These are phyloP conservation scores for Ophiosphaerella herpotricha DNA, from an alignment of 2,329 filamentous ascomycete species.

Conservation along the genomic window DNA sequence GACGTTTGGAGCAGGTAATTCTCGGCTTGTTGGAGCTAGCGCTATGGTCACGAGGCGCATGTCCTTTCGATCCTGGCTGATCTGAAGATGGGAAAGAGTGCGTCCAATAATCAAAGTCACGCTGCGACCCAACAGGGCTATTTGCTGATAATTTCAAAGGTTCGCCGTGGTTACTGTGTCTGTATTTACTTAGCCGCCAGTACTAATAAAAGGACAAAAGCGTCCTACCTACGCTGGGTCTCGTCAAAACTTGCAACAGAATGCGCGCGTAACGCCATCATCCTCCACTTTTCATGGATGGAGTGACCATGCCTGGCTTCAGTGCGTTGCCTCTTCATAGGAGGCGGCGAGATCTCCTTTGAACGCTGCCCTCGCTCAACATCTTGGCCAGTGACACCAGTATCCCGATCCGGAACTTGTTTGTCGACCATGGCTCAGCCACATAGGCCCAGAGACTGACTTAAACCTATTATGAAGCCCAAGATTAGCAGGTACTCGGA, in stretches of 20 bases:
- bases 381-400: background rate
- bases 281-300: background rate
- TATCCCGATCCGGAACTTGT: background rate
- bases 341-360: constrained; percentile 29
- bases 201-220: background rate
- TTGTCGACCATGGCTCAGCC: background rate
- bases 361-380: background rate
- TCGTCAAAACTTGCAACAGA: background rate
- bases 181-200: background rate
- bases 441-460: too few species aligned
- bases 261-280: background rate
- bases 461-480: too few species aligned
- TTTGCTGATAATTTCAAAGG: background rate
- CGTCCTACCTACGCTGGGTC: constrained; percentile 10
- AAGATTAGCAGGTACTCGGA: background rate
- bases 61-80: background rate
- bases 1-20: too few species aligned
- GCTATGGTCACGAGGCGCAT: background rate
- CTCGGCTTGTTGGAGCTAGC: constrained; percentile 1
- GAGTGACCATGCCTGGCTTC: background rate
- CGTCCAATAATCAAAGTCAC: background rate
- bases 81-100: background rate
- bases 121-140: background rate
- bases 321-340: constrained; percentile 25
- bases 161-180: background rate